Conservation (phyloP, 345 rosid genomes). For the Citrus glauca region DNA sequence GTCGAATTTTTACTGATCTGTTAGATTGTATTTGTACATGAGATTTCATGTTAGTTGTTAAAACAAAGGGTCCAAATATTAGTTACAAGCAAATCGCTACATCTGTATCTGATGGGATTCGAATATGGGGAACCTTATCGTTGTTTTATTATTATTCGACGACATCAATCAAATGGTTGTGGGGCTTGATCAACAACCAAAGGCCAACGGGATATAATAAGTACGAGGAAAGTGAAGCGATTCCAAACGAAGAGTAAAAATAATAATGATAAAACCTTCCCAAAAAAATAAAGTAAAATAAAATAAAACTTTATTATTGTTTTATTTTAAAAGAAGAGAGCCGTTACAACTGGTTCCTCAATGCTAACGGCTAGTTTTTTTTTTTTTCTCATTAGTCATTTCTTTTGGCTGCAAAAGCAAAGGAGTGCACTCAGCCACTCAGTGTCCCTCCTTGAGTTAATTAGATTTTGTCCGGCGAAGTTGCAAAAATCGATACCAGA, state of each 20-base stretch:
- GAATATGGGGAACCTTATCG: too few species aligned
- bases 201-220: background rate
- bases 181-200: background rate
- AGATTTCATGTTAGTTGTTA: too few species aligned
- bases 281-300: too few species aligned
- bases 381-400: background rate
- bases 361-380: conserved; percentile 21
- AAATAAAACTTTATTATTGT: too few species aligned
- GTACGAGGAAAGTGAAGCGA: background rate
- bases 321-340: conserved; percentile 4
- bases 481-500: background rate
- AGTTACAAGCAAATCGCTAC: too few species aligned
- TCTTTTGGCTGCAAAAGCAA: background rate
- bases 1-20: too few species aligned
- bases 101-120: too few species aligned
- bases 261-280: too few species aligned
- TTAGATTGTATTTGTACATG: too few species aligned
- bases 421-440: background rate
- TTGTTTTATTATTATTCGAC: too few species aligned
- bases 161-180: background rate
- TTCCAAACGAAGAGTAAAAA: too few species aligned
- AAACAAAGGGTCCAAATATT: too few species aligned
- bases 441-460: background rate
- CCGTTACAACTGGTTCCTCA: conserved; percentile 9
- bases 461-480: background rate